These are phyloP conservation scores for Vitis rotundifolia DNA, from an alignment of 164 flowering plant species.

Conservation along the genomic window DNA sequence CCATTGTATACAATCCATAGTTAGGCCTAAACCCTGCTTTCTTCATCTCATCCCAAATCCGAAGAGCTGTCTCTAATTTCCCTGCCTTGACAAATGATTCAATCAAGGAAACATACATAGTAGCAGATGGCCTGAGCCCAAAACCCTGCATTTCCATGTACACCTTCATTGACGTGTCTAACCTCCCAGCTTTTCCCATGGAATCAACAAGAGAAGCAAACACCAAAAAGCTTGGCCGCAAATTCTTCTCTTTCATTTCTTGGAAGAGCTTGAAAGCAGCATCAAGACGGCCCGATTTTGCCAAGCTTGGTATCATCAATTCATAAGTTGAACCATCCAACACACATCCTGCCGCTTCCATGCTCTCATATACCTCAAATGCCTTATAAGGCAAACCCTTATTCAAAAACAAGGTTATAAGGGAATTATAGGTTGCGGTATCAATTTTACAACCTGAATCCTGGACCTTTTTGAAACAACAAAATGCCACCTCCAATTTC, in stretches of 20 bases:
- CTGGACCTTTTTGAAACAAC: slow-evolving; percentile 84
- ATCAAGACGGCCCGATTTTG: slow-evolving; percentile 96
- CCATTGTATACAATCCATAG: slow-evolving; percentile 81
- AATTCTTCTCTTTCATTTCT: slow-evolving; percentile 73
- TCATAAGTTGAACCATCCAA: slow-evolving; percentile 82
- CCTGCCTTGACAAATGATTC: slow-evolving; percentile 95
- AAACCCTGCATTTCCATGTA: slow-evolving; percentile 86
- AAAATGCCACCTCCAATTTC: slow-evolving; percentile 84
- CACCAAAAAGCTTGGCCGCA: slow-evolving; percentile 53
- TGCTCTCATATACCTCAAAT: slow-evolving; percentile 88
- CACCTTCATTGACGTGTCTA: slow-evolving; percentile 83
- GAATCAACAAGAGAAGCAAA: slow-evolving; percentile 87
- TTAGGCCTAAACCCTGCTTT: slow-evolving; percentile 87
- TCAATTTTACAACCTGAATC: slow-evolving; percentile 70
- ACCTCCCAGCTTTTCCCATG: slow-evolving; percentile 96
- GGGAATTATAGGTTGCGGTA: slow-evolving; percentile 68
- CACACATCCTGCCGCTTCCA: slow-evolving; percentile 60
- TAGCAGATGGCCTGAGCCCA: slow-evolving; percentile 72
- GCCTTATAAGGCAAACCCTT: slow-evolving; percentile 96
- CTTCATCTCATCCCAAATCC: slow-evolving; percentile 97
- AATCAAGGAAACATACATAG: slow-evolving; percentile 78
- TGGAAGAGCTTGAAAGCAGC: slow-evolving; percentile 87
- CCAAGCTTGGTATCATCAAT: slow-evolving; percentile 87
- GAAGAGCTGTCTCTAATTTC: slow-evolving; percentile 74
- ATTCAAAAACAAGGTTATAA: slow-evolving; percentile 70